Percentiles rank a stretch among this genome's conserved stretches.
These are phyloP conservation scores for Penicillium sp. DNA, from an alignment of 2,329 filamentous ascomycete genomes.

Conservation along the genomic window DNA sequence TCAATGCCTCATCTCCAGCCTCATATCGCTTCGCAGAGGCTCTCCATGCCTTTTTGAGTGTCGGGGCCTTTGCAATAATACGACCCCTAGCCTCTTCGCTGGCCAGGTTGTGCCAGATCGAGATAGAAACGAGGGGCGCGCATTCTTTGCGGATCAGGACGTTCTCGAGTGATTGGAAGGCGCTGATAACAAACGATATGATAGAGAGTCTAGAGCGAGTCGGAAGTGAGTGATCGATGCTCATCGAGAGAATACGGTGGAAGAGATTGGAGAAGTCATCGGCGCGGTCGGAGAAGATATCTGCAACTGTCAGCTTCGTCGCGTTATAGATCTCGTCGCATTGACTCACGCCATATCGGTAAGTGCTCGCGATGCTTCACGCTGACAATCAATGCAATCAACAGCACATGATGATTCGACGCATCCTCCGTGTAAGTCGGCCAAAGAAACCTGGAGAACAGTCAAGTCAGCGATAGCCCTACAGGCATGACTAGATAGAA, in stretches of 20 bases:
- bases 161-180: constrained; percentile 91
- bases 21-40: constrained; percentile 84
- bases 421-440: constrained; percentile 84
- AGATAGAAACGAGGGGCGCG: constrained; percentile 88
- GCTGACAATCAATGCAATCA: constrained; percentile 81
- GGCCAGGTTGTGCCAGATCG: constrained; percentile 90
- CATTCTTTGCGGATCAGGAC: constrained; percentile 91
- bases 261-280: constrained; percentile 86
- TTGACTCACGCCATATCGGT: constrained; percentile 74
- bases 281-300: constrained; percentile 71
- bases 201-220: constrained; percentile 71
- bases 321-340: constrained; percentile 1
- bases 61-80: constrained; percentile 68
- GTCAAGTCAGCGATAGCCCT: constrained; percentile 21
- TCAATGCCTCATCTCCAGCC: constrained; percentile 72
- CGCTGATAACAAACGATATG: constrained; percentile 83
- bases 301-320: constrained; percentile 46
- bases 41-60: constrained; percentile 85
- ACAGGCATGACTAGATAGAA: background rate
- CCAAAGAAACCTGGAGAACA: constrained; percentile 75
- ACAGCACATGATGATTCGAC: constrained; percentile 85
- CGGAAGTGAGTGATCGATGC: constrained; percentile 66
- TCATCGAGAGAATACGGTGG: constrained; percentile 84
- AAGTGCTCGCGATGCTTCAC: constrained; percentile 84
- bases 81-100: constrained; percentile 70